Conservation (phyloP, 305 asterid genomes). For the Plantago rigida region DNA sequence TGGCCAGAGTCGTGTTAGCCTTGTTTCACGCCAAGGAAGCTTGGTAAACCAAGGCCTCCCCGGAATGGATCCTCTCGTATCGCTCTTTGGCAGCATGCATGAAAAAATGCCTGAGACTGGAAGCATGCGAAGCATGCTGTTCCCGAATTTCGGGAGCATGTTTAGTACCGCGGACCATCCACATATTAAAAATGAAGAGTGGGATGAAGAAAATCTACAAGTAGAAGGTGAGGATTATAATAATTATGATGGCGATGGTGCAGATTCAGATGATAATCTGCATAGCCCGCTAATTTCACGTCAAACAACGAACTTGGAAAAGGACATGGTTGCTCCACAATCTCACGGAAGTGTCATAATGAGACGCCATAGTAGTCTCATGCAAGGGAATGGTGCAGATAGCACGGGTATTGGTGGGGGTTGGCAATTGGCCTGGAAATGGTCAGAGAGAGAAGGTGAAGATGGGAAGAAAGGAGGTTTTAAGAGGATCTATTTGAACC, state of each 20-base stretch:
- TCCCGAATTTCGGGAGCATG: constrained; percentile 93
- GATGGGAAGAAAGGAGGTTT: constrained; percentile 69
- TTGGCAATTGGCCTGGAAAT: constrained; percentile 78
- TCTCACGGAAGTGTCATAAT: constrained; percentile 20
- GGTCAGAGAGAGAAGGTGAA: constrained; percentile 38
- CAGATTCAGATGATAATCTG: constrained; percentile 52
- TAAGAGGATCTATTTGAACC: constrained; percentile 69
- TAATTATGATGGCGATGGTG: constrained; percentile 12
- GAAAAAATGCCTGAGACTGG: constrained; percentile 69
- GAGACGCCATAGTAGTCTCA: constrained; percentile 32
- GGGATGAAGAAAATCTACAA: constrained; percentile 75
- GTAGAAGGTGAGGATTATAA: constrained; percentile 55
- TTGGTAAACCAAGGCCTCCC: constrained; percentile 33
- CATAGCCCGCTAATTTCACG: constrained; percentile 82
- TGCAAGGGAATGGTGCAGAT: constrained; percentile 37
- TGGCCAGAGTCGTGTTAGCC: constrained; percentile 61
- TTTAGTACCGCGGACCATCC: constrained; percentile 59
- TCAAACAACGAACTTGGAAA: constrained; percentile 41
- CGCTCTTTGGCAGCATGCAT: constrained; percentile 82
- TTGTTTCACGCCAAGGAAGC: constrained; percentile 70
- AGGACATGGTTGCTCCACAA: constrained; percentile 18
- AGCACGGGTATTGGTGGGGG: constrained; percentile 89
- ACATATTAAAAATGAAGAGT: constrained; percentile 42
- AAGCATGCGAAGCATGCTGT: constrained; percentile 83
- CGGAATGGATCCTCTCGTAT: constrained; percentile 42